Percentiles rank a stretch among this genome's conserved stretches.
Conservation (phyloP, 441 rosid species). For the Daphne laureola region DNA sequence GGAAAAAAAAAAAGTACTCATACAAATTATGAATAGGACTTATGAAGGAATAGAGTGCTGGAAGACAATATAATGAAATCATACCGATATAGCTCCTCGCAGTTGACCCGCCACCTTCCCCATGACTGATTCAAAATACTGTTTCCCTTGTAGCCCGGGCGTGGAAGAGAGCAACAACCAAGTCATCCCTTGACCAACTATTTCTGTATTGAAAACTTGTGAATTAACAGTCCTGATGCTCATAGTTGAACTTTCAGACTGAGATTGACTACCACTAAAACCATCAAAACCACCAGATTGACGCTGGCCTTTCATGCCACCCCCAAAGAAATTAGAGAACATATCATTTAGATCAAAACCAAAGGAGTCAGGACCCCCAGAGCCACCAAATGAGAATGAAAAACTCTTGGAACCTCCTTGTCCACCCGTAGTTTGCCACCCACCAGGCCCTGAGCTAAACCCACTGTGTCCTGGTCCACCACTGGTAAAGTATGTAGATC, state of each 20-base stretch:
- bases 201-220: constrained; percentile 54
- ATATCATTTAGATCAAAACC: constrained; percentile 67
- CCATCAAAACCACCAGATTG: constrained; percentile 47
- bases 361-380: constrained; percentile 48
- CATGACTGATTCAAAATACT: constrained; percentile 45
- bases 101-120: constrained; percentile 58
- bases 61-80: constrained; percentile 2
- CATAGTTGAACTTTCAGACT: constrained; percentile 32
- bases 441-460: constrained; percentile 52
- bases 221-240: constrained; percentile 36
- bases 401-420: constrained; percentile 54
- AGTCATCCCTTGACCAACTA: constrained; percentile 67
- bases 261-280: constrained; percentile 41
- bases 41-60: background rate
- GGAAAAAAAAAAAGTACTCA: constrained; percentile 6
- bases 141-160: constrained; percentile 39
- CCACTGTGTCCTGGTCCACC: constrained; percentile 56
- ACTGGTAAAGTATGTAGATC: constrained; percentile 43
- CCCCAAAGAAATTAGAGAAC: constrained; percentile 56
- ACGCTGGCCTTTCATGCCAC: constrained; percentile 29
- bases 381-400: constrained; percentile 72
- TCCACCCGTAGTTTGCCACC: constrained; percentile 69
- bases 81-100: constrained; percentile 83
- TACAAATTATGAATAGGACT: background rate
- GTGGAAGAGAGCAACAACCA: constrained; percentile 72